A percentile compares a stretch with the other conserved stretches of the same genome.
phyloP scores from a whole-genome alignment of 352 stramenopile genomes.

The Globisporangium apiculatum region DNA sequence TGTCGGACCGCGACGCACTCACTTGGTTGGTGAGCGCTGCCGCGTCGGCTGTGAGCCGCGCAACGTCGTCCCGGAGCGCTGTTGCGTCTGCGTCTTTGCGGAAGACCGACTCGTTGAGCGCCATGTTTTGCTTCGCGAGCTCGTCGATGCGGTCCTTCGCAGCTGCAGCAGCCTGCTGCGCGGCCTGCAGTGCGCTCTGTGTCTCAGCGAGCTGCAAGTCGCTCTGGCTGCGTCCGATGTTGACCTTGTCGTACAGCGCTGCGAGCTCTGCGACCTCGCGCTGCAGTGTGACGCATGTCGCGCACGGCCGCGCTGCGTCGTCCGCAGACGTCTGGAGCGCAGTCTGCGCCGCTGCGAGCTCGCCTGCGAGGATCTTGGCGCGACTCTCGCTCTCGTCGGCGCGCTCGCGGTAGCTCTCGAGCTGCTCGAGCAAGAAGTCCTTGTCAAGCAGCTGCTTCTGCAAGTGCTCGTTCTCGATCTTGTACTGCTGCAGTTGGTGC shows the following conservation, averaged over 20 bases:
- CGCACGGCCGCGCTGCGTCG: constrained; percentile 27
- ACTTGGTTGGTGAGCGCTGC: constrained; percentile 32
- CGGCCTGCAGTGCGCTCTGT: constrained; percentile 34
- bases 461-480: constrained; percentile 67
- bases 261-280: constrained; percentile 42
- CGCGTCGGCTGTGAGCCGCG: constrained; percentile 35
- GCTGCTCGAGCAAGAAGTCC: constrained; percentile 57
- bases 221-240: constrained; percentile 44
- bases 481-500: constrained; percentile 54
- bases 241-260: constrained; percentile 52
- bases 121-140: constrained; percentile 43
- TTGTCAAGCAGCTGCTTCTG: constrained; percentile 63
- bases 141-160: constrained; percentile 37
- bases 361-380: constrained; percentile 19
- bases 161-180: constrained; percentile 30
- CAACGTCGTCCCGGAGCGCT: constrained; percentile 34
- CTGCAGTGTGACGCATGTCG: constrained; percentile 33
- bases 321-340: constrained; percentile 30
- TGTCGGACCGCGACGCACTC: constrained; percentile 34
- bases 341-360: constrained; percentile 23
- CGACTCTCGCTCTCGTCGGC: constrained; percentile 47
- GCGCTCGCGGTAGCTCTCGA: constrained; percentile 33
- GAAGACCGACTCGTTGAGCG: constrained; percentile 44
- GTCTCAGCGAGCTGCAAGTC: constrained; percentile 52
- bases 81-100: constrained; percentile 45